These are phyloP conservation scores for Corylus avellana DNA, from an alignment of 306 rosid species.

Conservation along the genomic window DNA sequence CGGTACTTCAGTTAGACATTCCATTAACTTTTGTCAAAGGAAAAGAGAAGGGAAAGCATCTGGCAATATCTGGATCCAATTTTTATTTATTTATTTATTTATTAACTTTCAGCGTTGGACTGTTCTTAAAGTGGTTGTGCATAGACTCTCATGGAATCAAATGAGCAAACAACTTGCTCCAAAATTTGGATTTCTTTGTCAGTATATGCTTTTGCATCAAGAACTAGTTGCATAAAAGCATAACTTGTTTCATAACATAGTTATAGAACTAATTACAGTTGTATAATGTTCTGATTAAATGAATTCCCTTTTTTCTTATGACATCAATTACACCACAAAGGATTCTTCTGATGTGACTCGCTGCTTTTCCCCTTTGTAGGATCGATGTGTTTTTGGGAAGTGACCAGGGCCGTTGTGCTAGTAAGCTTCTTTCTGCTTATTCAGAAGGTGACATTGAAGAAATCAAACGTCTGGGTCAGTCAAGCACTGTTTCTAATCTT, in stretches of 20 bases:
- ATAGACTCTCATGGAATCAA: background rate
- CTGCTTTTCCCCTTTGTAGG: constrained; percentile 39
- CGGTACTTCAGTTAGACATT: background rate
- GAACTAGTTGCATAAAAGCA: background rate
- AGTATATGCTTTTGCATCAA: background rate
- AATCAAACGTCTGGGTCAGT: constrained; percentile 71
- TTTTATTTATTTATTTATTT: background rate
- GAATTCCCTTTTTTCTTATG: background rate
- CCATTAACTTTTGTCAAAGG: background rate
- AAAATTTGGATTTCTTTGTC: background rate
- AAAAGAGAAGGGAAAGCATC: background rate
- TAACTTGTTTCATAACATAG: too few relatives aligned
- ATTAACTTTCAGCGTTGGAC: background rate
- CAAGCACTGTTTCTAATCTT: constrained; percentile 72
- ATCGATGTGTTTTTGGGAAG: constrained; percentile 78
- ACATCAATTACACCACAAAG: background rate
- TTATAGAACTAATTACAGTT: background rate
- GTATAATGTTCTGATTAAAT: background rate
- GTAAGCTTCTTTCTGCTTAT: constrained; percentile 80
- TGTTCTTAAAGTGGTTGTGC: background rate
- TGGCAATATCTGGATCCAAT: background rate
- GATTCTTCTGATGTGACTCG: background rate
- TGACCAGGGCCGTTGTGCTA: constrained; percentile 76
- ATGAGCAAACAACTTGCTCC: background rate
- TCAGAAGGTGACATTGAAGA: constrained; percentile 79